Evolutionary conservation across 768 basidiomycete species (phyloP).

Genomic region (Leucocoprinus leucothites): DNA sequence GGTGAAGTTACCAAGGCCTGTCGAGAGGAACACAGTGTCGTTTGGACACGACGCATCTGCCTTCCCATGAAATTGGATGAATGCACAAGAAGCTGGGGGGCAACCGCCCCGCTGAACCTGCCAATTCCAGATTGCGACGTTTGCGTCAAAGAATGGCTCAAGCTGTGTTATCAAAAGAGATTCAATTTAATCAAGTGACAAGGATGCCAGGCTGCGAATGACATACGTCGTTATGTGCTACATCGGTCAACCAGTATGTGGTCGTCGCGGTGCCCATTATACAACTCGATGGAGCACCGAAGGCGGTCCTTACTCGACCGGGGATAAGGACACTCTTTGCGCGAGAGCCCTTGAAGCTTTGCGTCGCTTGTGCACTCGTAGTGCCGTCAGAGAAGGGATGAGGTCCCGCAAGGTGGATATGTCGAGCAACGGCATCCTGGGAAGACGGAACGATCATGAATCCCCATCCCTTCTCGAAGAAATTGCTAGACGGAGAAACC

Average conservation of each 20-base stretch:
- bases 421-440: constrained; percentile 20
- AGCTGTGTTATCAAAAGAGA: constrained; percentile 21
- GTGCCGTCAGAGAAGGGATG: constrained; percentile 38
- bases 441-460: constrained; percentile 28
- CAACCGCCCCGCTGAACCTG: constrained; percentile 36
- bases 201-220: too few species aligned
- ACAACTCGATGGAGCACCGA: constrained; percentile 29
- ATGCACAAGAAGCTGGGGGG: constrained; percentile 35
- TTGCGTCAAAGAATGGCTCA: constrained; percentile 44
- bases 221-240: constrained; percentile 42
- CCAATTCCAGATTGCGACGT: constrained; percentile 34
- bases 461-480: constrained; percentile 34
- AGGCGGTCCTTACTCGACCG: constrained; percentile 37
- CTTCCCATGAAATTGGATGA: constrained; percentile 49
- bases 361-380: constrained; percentile 38
- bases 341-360: constrained; percentile 33
- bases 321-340: constrained; percentile 40
- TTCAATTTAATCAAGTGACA: background rate
- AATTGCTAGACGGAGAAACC: constrained; percentile 11
- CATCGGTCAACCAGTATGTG: constrained; percentile 41
- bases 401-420: constrained; percentile 42
- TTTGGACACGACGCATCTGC: constrained; percentile 29
- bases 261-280: constrained; percentile 20
- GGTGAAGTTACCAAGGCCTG: constrained; percentile 37
- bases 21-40: constrained; percentile 43